These are phyloP conservation scores for Leishmania aethiopica DNA, from an alignment of 208 protist genomes.

Conservation along the genomic window DNA sequence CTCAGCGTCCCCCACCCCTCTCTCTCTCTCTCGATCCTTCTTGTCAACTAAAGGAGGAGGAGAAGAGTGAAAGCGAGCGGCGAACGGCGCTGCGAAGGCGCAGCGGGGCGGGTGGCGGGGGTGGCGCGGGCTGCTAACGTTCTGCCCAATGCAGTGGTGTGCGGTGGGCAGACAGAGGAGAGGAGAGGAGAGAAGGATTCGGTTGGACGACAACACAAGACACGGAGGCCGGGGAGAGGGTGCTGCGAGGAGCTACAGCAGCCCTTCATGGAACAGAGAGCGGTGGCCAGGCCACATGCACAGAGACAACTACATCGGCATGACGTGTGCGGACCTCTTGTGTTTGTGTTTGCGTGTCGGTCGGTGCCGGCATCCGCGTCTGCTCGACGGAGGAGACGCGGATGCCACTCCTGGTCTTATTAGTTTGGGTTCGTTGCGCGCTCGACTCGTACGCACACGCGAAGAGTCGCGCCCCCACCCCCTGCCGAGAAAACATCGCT, in stretches of 20 bases:
- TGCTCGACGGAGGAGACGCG: too few species aligned
- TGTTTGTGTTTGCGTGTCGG: too few species aligned
- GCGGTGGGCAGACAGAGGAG: background rate
- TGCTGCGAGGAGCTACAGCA: background rate
- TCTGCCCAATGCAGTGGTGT: background rate
- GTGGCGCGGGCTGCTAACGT: background rate
- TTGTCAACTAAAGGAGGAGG: background rate
- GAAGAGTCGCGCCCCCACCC: too few species aligned
- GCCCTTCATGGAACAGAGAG: background rate
- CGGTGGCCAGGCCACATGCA: background rate
- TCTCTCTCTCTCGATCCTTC: background rate
- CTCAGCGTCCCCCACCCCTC: background rate
- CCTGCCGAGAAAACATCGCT: too few species aligned
- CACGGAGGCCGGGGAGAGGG: too few species aligned
- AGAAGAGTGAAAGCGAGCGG: background rate
- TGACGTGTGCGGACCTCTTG: background rate
- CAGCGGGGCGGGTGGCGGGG: background rate
- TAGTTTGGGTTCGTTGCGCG: too few species aligned
- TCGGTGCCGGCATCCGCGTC: too few species aligned
- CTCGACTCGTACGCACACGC: too few species aligned
- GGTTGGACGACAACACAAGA: background rate
- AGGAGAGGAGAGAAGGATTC: background rate
- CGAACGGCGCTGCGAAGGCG: background rate
- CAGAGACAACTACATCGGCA: background rate
- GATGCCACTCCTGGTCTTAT: too few species aligned